Percentiles rank a stretch among this genome's conserved stretches.
phyloP scores from a whole-genome alignment of 129 eudicot species.

The Chrysanthemum makinoi region DNA sequence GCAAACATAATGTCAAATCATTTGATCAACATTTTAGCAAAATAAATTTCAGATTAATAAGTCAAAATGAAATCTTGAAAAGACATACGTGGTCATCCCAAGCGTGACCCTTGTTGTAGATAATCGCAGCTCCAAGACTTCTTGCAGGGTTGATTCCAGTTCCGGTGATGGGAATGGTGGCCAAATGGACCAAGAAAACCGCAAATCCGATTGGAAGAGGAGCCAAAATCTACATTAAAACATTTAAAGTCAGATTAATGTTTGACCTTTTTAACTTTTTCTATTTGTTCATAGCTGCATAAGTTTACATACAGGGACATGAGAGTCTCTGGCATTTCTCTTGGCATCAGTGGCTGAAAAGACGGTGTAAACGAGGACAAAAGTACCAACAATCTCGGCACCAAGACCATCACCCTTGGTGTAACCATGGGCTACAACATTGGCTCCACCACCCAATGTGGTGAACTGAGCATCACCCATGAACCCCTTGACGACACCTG shows the following conservation, averaged over 20 bases:
- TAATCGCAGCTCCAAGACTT: conserved; percentile 71
- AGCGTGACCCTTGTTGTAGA: conserved; percentile 63
- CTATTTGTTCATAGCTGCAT: neutral
- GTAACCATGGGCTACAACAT: conserved; percentile 57
- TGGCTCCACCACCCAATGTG: conserved; percentile 64
- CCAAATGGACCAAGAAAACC: conserved; percentile 71
- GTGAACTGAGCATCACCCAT: conserved; percentile 42
- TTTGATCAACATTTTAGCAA: neutral
- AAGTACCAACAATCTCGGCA: conserved; percentile 70
- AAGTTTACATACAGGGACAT: conserved; percentile 59
- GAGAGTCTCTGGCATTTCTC: conserved; percentile 77
- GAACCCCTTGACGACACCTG: conserved; percentile 90
- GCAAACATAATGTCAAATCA: conserved; percentile 13
- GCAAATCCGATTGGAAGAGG: conserved; percentile 74
- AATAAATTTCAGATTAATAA: conserved; percentile 12
- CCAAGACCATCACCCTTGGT: conserved; percentile 68
- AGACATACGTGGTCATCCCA: conserved; percentile 65
- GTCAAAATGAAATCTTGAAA: conserved; percentile 8
- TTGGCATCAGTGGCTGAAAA: conserved; percentile 80
- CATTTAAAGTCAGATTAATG: conserved; percentile 1
- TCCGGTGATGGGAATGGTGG: conserved; percentile 72
- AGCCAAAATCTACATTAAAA: conserved; percentile 55
- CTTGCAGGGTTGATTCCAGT: conserved; percentile 81
- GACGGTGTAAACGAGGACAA: conserved; percentile 67
- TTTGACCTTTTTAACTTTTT: neutral